These are phyloP conservation scores for Hamamelis virginiana DNA, from an alignment of 164 flowering plant species.

Conservation along the genomic window DNA sequence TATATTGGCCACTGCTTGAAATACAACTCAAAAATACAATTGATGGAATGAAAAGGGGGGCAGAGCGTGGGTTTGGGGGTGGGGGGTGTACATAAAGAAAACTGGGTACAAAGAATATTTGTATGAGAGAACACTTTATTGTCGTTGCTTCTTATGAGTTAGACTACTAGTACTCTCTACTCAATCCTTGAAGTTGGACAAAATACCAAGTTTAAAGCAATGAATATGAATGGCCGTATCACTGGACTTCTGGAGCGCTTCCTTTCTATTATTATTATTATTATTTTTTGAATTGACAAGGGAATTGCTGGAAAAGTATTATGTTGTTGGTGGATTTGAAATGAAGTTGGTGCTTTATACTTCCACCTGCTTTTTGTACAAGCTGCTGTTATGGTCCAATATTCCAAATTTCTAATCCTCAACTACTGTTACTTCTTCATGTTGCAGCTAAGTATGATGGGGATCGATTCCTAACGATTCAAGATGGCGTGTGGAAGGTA, in stretches of 20 bases:
- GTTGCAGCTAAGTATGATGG: conserved; percentile 85
- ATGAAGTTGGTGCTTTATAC: not conserved
- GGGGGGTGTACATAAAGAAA: too few species aligned
- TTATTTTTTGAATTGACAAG: not conserved
- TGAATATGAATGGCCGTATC: not conserved
- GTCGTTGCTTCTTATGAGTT: not conserved
- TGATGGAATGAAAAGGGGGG: too few species aligned
- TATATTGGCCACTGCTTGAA: too few species aligned
- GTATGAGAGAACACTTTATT: not conserved
- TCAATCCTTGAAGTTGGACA: not conserved
- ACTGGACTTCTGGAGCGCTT: not conserved
- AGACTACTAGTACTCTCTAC: not conserved
- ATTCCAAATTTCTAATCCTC: not conserved
- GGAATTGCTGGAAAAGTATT: not conserved
- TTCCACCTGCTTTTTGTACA: not conserved
- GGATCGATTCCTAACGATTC: conserved; percentile 61
- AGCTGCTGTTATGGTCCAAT: conserved; percentile 6
- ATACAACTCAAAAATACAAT: too few species aligned
- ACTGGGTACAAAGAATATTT: not conserved
- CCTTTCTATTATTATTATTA: not conserved
- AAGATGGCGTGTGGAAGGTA: conserved; percentile 81
- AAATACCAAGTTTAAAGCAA: not conserved
- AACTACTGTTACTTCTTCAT: conserved; percentile 6
- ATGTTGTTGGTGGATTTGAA: not conserved
- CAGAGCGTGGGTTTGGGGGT: too few species aligned